Percentiles rank a stretch among this genome's conserved stretches.
These are phyloP conservation scores for Pseudozyma tsukubaensis DNA, from an alignment of 1,284 basidiomycete species.

Conservation along the genomic window DNA sequence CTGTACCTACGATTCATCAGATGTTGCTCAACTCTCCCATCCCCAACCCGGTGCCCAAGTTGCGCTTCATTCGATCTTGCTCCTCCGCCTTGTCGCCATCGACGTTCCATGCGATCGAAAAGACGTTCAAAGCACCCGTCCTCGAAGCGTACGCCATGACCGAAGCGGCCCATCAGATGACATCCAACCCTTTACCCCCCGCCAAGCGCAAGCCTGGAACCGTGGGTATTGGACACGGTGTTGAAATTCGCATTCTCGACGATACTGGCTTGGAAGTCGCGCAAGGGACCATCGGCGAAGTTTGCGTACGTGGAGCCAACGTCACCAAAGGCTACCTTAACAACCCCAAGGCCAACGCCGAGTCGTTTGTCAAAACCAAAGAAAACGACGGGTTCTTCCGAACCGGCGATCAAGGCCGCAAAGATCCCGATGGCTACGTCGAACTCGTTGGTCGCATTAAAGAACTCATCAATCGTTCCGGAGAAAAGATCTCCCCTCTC, in stretches of 20 bases:
- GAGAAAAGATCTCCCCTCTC: constrained; percentile 78
- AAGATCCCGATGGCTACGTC: constrained; percentile 75
- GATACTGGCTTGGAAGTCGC: constrained; percentile 68
- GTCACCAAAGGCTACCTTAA: constrained; percentile 72
- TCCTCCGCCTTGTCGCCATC: constrained; percentile 71
- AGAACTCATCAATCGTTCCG: constrained; percentile 71
- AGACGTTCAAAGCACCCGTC: constrained; percentile 71
- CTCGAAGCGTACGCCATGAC: constrained; percentile 71
- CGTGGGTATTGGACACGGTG: constrained; percentile 71
- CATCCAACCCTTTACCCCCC: constrained; percentile 69
- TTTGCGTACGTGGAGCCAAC: constrained; percentile 71
- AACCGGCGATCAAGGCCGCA: constrained; percentile 76
- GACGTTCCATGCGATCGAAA: constrained; percentile 70
- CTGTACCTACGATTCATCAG: constrained; percentile 72
- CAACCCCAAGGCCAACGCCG: constrained; percentile 70
- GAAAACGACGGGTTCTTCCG: constrained; percentile 72
- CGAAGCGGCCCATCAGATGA: constrained; percentile 72
- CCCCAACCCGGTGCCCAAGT: constrained; percentile 68
- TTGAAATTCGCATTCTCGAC: constrained; percentile 71
- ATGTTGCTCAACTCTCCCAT: constrained; percentile 70
- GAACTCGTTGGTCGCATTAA: constrained; percentile 70
- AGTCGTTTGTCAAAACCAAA: constrained; percentile 65
- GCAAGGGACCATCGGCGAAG: constrained; percentile 70
- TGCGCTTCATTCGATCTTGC: constrained; percentile 72
- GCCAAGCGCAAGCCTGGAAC: constrained; percentile 70